Base-by-base conservation (phyloP, 805 yeast genomes). In the Scheffersomyces stipitis region DNA sequence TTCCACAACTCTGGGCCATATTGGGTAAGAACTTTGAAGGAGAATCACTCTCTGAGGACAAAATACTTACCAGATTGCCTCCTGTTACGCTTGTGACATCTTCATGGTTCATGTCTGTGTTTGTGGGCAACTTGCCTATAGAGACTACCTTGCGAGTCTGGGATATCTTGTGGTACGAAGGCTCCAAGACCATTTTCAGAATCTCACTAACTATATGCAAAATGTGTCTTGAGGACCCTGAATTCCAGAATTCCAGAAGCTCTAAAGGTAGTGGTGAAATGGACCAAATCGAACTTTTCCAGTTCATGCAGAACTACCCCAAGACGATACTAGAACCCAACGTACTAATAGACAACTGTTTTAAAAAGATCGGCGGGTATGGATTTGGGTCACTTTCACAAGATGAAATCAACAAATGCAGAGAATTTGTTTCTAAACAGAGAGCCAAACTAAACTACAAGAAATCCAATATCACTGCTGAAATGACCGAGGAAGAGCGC, bases 21-120 rank as follows among this genome's bases (percentile, higher is more conserved):
- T 58, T 77, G 18, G 74, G 74, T 17, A 56, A 60, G 29, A 58
- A 54, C 22, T 61, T 61, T 28, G 73, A 67, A 27, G 73, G 62
- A 32, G 69, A 55, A 52, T 60, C 48, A 52, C 61, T 58, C 51
- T 65, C 60, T 35, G 71, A 62, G 23, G 71, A 61, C 49, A 71
- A 75, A 52, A 81, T 86, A 42, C 70, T 91, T 22, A 72, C 78
- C 12, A 82, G 84, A 47, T 64, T 90, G 30, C 98, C 99, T 1
- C 96, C 97, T 2, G 76, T 93, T 3, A 86, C 96, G 1, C 71
- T 93, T 31, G 93, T 95, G 48, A 93, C 98, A 1, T 91, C 96
- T 0, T 81, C 96, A 37, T 93, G 99, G 99, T 93, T 93, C 56
- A 91, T 93, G 98, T 86, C 96, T 51, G 77, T 87, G n/a, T 93